Evolutionary conservation across 495 filamentous ascomycete genomes (phyloP).

Genomic region (Penicillium egyptiacum): DNA sequence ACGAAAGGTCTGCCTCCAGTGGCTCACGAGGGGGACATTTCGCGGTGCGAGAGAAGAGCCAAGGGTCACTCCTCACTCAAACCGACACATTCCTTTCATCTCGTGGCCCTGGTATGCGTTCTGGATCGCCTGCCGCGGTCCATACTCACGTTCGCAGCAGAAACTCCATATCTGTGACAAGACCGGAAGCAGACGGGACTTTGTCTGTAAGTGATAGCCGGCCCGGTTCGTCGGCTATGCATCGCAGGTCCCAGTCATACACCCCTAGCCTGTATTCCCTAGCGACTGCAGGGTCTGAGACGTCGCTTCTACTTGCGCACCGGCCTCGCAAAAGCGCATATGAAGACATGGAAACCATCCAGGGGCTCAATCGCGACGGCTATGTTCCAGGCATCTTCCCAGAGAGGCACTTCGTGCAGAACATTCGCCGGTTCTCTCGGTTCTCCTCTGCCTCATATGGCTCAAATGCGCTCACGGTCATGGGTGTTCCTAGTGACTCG

Average conservation of each 20-base stretch:
- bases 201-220: slow-evolving; percentile 33
- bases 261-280: slow-evolving; percentile 71
- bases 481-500: slow-evolving; percentile 59
- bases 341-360: slow-evolving; percentile 54
- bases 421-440: slow-evolving; percentile 72
- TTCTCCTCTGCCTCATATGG: slow-evolving; percentile 80
- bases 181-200: slow-evolving; percentile 46
- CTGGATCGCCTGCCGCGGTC: slow-evolving; percentile 48
- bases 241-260: slow-evolving; percentile 36
- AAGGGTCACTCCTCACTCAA: slow-evolving; percentile 58
- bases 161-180: slow-evolving; percentile 48
- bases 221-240: slow-evolving; percentile 34
- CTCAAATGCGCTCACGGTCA: slow-evolving; percentile 64
- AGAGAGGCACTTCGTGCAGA: slow-evolving; percentile 62
- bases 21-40: slow-evolving; percentile 48
- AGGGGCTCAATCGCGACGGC: slow-evolving; percentile 56
- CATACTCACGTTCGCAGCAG: slow-evolving; percentile 51
- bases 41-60: slow-evolving; percentile 52
- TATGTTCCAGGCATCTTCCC: slow-evolving; percentile 66
- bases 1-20: slow-evolving; percentile 20
- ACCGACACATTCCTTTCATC: slow-evolving; percentile 59
- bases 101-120: slow-evolving; percentile 45
- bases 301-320: slow-evolving; percentile 61
- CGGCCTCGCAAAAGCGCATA: slow-evolving; percentile 54
- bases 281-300: slow-evolving; percentile 61